Percentiles rank a stretch among this genome's conserved stretches.
phyloP scores from a whole-genome alignment of 2,329 filamentous ascomycete genomes.

The Fusarium acutatum region DNA sequence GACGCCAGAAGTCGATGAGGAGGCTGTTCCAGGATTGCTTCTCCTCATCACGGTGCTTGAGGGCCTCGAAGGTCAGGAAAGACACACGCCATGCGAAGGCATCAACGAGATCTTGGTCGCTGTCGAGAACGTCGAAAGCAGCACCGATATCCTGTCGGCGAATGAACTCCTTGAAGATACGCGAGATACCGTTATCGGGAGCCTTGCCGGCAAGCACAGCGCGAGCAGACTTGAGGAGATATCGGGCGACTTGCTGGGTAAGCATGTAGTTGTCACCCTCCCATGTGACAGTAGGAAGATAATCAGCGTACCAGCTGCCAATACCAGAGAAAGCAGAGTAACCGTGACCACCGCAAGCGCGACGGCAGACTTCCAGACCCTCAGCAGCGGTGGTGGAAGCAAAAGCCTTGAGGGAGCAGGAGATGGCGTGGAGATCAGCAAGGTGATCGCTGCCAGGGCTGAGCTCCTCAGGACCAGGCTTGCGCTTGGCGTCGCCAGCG shows the following conservation, averaged over 20 bases:
- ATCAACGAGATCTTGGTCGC: slow-evolving; percentile 74
- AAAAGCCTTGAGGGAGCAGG: slow-evolving; percentile 78
- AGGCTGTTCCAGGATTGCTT: slow-evolving; percentile 82
- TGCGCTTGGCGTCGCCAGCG: slow-evolving; percentile 56
- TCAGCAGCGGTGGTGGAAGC: slow-evolving; percentile 77
- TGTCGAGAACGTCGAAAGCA: slow-evolving; percentile 77
- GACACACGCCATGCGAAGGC: slow-evolving; percentile 81
- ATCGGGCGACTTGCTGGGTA: slow-evolving; percentile 80
- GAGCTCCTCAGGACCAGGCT: slow-evolving; percentile 73
- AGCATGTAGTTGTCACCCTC: slow-evolving; percentile 87
- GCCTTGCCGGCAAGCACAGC: slow-evolving; percentile 72
- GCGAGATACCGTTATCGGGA: slow-evolving; percentile 46
- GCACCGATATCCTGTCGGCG: slow-evolving; percentile 73
- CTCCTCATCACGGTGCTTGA: slow-evolving; percentile 77
- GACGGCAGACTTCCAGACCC: slow-evolving; percentile 77
- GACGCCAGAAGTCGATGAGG: slow-evolving; percentile 80
- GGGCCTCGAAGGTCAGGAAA: slow-evolving; percentile 78
- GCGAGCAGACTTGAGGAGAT: slow-evolving; percentile 79
- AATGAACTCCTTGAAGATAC: slow-evolving; percentile 72
- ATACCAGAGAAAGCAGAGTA: slow-evolving; percentile 82
- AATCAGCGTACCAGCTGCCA: slow-evolving; percentile 77
- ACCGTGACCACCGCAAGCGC: slow-evolving; percentile 80
- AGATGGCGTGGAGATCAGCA: slow-evolving; percentile 79
- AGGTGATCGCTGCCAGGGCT: slow-evolving; percentile 70
- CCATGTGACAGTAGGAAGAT: slow-evolving; percentile 75